Percentiles rank a stretch among this genome's conserved stretches.
These are phyloP conservation scores for Dictyostelium brefeldianum DNA, from an alignment of 78 protist genomes.

Conservation along the genomic window DNA sequence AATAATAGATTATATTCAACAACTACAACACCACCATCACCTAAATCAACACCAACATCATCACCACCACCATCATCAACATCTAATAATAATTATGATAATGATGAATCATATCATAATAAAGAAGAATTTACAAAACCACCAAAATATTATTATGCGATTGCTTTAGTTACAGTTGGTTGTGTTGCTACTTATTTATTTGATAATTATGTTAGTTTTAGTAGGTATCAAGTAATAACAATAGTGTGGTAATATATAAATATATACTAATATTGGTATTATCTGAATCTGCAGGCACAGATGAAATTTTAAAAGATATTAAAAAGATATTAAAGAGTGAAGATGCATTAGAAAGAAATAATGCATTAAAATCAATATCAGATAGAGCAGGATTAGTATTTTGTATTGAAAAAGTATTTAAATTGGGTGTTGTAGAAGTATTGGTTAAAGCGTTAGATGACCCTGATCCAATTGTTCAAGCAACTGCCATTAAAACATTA, in stretches of 20 bases:
- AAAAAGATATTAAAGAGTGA: slow-evolving; percentile 31
- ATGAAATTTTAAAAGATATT: slow-evolving; percentile 27
- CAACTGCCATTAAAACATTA: slow-evolving; percentile 48
- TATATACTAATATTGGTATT: background rate
- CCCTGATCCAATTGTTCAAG: slow-evolving; percentile 60
- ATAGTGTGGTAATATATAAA: too few relatives aligned
- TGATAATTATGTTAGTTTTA: background rate
- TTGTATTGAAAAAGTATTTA: slow-evolving; percentile 47
- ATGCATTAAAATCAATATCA: slow-evolving; percentile 1
- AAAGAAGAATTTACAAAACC: slow-evolving; percentile 58
- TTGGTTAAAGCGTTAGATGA: slow-evolving; percentile 59
- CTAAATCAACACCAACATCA: background rate
- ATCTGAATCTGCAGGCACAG: background rate
- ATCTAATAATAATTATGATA: background rate
- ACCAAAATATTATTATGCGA: slow-evolving; percentile 38
- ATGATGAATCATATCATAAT: background rate
- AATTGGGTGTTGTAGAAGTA: slow-evolving; percentile 65
- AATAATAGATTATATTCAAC: background rate
- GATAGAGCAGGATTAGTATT: slow-evolving; percentile 10
- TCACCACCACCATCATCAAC: too few relatives aligned
- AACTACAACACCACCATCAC: too few relatives aligned
- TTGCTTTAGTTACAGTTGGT: background rate
- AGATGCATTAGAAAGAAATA: slow-evolving; percentile 30
- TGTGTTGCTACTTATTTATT: background rate
- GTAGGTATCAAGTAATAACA: background rate